Percentiles rank a stretch among this genome's conserved stretches.
phyloP scores from a whole-genome alignment of 352 stramenopile species.

The Aphanomyces stellatus region DNA sequence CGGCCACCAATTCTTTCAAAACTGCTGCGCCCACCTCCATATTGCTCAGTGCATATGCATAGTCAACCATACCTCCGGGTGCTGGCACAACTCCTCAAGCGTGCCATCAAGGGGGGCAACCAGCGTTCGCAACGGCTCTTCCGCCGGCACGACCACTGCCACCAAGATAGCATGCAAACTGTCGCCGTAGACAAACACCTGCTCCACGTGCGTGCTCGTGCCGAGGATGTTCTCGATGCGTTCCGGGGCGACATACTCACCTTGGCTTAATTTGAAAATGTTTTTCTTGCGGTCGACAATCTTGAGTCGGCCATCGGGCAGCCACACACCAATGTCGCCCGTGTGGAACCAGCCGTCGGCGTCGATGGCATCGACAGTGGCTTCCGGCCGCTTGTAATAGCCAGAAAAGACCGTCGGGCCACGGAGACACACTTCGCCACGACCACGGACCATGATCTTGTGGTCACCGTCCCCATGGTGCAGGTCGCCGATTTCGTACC shows the following conservation, averaged over 20 bases:
- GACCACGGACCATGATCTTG: background rate
- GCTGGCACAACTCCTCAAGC: too few species aligned
- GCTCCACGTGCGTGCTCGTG: too few species aligned
- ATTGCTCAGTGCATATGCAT: conserved; percentile 18
- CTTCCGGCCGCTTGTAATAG: conserved; percentile 90
- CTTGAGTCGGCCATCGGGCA: conserved; percentile 81
- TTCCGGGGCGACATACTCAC: too few species aligned
- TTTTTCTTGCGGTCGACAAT: too few species aligned
- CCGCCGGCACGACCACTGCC: too few species aligned
- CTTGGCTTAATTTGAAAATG: too few species aligned
- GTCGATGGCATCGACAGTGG: conserved; percentile 88
- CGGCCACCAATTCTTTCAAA: conserved; percentile 56
- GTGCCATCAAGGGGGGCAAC: too few species aligned
- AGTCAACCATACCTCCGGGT: too few species aligned
- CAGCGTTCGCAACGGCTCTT: too few species aligned
- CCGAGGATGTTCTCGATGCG: too few species aligned
- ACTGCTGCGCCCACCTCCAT: conserved; percentile 50
- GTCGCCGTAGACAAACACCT: too few species aligned
- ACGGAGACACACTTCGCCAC: conserved; percentile 32
- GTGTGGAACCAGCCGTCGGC: conserved; percentile 96
- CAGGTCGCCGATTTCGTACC: conserved; percentile 25
- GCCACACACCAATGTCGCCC: conserved; percentile 93
- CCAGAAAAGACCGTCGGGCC: conserved; percentile 81
- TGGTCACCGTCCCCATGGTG: conserved; percentile 19
- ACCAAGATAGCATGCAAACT: too few species aligned